Conservation (phyloP, 257 asterid species). For the Thymus mandschuricus region DNA sequence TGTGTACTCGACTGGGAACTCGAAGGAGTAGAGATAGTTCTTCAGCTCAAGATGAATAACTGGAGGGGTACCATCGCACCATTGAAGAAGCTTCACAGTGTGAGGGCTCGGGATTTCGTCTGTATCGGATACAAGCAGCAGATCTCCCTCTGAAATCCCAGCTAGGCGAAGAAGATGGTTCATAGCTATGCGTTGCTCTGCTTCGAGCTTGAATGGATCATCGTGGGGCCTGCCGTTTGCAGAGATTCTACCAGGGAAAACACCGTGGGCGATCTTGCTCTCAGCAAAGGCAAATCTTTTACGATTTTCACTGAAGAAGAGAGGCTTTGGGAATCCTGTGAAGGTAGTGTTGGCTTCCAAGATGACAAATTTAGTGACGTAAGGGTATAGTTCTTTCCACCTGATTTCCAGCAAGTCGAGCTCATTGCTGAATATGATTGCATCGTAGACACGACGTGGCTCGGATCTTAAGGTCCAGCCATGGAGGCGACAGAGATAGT, state of each 20-base stretch:
- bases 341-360: conserved; percentile 91
- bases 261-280: conserved; percentile 57
- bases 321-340: conserved; percentile 86
- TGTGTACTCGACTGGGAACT: conserved; percentile 79
- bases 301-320: conserved; percentile 59
- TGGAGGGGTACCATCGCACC: conserved; percentile 90
- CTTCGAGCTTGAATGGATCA: conserved; percentile 71
- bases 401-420: conserved; percentile 84
- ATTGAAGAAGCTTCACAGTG: conserved; percentile 75
- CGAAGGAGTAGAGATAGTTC: conserved; percentile 78
- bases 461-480: conserved; percentile 77
- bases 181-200: conserved; percentile 78
- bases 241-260: conserved; percentile 62
- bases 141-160: conserved; percentile 70
- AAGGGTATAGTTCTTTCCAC: conserved; percentile 83
- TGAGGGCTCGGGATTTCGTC: conserved; percentile 94
- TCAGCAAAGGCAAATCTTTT: conserved; percentile 69
- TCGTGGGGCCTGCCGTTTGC: conserved; percentile 45
- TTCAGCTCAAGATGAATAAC: conserved; percentile 73
- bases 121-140: conserved; percentile 79
- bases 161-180: conserved; percentile 62
- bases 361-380: conserved; percentile 75
- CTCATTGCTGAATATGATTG: conserved; percentile 85
- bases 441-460: conserved; percentile 91
- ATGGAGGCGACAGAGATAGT: conserved; percentile 75